phyloP scores from a whole-genome alignment of 1,139 yeast genomes.

The Geotrichum cucujoidarum region DNA sequence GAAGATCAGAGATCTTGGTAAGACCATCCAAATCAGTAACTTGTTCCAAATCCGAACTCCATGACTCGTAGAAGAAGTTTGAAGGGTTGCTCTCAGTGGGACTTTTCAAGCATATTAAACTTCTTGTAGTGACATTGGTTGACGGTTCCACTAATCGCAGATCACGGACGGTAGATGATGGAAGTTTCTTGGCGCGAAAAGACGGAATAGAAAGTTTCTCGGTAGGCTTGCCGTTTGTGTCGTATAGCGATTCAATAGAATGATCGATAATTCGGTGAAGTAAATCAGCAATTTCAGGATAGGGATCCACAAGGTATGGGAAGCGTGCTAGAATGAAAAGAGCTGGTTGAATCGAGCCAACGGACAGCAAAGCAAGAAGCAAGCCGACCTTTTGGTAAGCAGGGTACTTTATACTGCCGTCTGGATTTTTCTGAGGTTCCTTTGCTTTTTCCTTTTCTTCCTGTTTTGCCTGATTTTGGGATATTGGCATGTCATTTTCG shows the following conservation, averaged over 20 bases:
- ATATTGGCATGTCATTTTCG: constrained; percentile 42
- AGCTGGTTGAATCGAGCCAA: constrained; percentile 63
- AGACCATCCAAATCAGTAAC: constrained; percentile 45
- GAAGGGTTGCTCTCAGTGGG: constrained; percentile 22
- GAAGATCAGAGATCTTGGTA: constrained; percentile 44
- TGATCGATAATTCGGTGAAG: constrained; percentile 48
- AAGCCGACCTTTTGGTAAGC: constrained; percentile 42
- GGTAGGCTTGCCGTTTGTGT: constrained; percentile 17
- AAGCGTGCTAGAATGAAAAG: constrained; percentile 54
- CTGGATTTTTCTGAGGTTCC: constrained; percentile 21
- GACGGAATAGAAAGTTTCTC: constrained; percentile 12
- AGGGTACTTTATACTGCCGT: constrained; percentile 23
- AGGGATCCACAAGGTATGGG: constrained; percentile 59
- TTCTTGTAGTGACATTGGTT: constrained; percentile 6
- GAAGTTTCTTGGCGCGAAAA: constrained; percentile 19
- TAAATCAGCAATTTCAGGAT: constrained; percentile 48
- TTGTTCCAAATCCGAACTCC: constrained; percentile 45
- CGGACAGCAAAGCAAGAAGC: constrained; percentile 50
- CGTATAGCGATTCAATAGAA: constrained; percentile 50
- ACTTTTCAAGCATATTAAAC: constrained; percentile 19
- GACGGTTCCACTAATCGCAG: constrained; percentile 21
- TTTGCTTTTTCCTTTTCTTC: constrained; percentile 16
- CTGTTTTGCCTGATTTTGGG: constrained; percentile 19
- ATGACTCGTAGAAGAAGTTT: constrained; percentile 49
- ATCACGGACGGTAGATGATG: constrained; percentile 21